A percentile compares a stretch with the other conserved stretches of the same genome.
These are phyloP conservation scores for Malus hybrid DNA, from an alignment of 331 rosid species.

Conservation along the genomic window DNA sequence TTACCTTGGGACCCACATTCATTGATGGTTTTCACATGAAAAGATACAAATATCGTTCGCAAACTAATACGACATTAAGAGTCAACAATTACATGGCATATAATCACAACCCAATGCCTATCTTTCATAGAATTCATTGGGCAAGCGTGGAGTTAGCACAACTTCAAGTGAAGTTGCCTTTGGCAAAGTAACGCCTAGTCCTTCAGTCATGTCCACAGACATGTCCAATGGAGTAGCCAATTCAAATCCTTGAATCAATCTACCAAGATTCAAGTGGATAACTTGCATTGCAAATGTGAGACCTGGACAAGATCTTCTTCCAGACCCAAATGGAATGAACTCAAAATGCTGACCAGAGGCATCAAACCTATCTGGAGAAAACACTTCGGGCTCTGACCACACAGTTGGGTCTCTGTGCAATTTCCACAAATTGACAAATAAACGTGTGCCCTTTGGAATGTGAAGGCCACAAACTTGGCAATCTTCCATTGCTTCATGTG, in stretches of 20 bases:
- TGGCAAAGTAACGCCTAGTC: constrained; percentile 1
- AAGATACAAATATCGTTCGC: no score
- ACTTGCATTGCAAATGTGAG: constrained; percentile 7
- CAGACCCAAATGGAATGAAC: constrained; percentile 27
- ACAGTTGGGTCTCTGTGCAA: constrained; percentile 41
- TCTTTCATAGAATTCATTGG: neutral
- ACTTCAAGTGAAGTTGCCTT: constrained; percentile 6
- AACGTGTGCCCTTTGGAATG: constrained; percentile 44
- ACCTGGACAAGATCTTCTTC: constrained; percentile 17
- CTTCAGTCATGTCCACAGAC: constrained; percentile 18
- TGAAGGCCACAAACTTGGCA: constrained; percentile 26
- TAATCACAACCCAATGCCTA: neutral
- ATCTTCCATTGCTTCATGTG: constrained; percentile 55
- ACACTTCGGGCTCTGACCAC: constrained; percentile 28
- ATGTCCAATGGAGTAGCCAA: neutral
- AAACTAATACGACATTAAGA: no score
- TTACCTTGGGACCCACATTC: no score
- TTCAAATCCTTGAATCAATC: constrained; percentile 28
- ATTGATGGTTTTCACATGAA: no score
- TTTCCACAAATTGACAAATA: constrained; percentile 52
- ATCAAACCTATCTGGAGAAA: constrained; percentile 44
- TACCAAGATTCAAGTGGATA: neutral
- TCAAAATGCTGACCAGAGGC: constrained; percentile 18
- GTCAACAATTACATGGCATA: no score
- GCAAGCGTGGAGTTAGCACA: constrained; percentile 6